Evolutionary conservation across 78 protist species (phyloP), one percentile per base, ranked within the genome.

Genomic region (Acrasis kona): DNA sequence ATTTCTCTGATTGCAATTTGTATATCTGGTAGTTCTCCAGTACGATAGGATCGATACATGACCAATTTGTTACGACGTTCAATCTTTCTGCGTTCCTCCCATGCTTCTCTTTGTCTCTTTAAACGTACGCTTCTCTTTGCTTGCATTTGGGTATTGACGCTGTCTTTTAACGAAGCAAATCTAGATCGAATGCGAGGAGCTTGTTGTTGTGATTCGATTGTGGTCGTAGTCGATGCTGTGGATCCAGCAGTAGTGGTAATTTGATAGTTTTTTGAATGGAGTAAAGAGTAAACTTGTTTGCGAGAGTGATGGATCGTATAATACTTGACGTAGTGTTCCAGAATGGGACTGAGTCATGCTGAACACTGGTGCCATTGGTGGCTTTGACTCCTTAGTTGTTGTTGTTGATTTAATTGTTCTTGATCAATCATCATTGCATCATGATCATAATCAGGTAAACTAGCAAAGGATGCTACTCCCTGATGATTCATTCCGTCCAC

Each of bases 21-120:
- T 7, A 80, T 27, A 70, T 80, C 84, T 29, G 84, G 84, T 19
- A 80, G 32, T 70, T 80, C 84, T 58, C 84, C 84, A 0, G 0
- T 2, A 27, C 58, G 27, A 78, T 80, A 80, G 34, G 32, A 0
- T 0, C 84, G 77, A 19, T 5, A 72, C 79, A 80, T 1, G 12
- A 27, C 27, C 27, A 80, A 70, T 19, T 2, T 2, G 74, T 7
- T 1, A 1, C 5, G 1, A 12, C 5, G 4, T 65, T 41, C 69
- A 37, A 31, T 36, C 19, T 4, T 5, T 37, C 27, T 32, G 2
- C 81, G 42, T 70, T 19, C 39, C 7, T 0, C 3, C 32, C 29
- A 42, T 61, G 4, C 5, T 4, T 19, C 4, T 10, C 2, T 3
- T 61, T 74, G 39, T 65, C 6, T 42, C 19, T 50, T 50, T 50